A percentile compares a stretch with the other conserved stretches of the same genome.
Conservation (phyloP, 2,329 filamentous ascomycete species). For the Aaosphaeria pasadenensis region DNA sequence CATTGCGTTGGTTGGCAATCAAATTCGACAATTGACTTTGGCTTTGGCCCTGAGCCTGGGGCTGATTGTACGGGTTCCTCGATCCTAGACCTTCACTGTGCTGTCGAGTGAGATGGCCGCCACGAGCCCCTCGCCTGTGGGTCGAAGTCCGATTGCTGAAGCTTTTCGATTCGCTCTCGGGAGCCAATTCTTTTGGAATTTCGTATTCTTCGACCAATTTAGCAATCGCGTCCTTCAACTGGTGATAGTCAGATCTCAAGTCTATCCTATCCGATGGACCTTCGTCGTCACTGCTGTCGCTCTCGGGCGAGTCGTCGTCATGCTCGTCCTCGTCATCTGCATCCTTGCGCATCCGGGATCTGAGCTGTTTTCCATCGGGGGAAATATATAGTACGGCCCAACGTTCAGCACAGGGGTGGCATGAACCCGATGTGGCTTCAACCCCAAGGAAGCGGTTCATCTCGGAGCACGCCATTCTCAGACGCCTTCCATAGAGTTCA, state of each 20-base stretch:
- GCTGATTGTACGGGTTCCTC: slow-evolving; percentile 49
- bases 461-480: slow-evolving; percentile 67
- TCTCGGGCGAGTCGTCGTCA: slow-evolving; percentile 56
- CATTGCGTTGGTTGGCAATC: slow-evolving; percentile 36
- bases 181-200: slow-evolving; percentile 65
- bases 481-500: slow-evolving; percentile 45
- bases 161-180: slow-evolving; percentile 57
- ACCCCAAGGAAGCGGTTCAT: slow-evolving; percentile 64
- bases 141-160: slow-evolving; percentile 68
- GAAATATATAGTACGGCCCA: slow-evolving; percentile 83
- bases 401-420: slow-evolving; percentile 76
- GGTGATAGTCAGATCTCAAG: slow-evolving; percentile 75
- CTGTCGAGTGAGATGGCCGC: slow-evolving; percentile 20
- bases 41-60: slow-evolving; percentile 13
- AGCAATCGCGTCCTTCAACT: slow-evolving; percentile 74
- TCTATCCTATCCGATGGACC: slow-evolving; percentile 49
- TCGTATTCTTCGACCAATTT: slow-evolving; percentile 82
- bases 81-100: slow-evolving; percentile 39
- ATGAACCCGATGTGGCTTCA: slow-evolving; percentile 64
- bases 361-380: slow-evolving; percentile 66
- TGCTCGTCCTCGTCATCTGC: slow-evolving; percentile 61
- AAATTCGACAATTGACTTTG: slow-evolving; percentile 38
- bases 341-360: slow-evolving; percentile 70
- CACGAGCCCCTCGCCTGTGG: slow-evolving; percentile 33
- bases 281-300: slow-evolving; percentile 48